A percentile compares a stretch with the other conserved stretches of the same genome.
These are phyloP conservation scores for Ilex asprella DNA, from an alignment of 257 asterid genomes.

Conservation along the genomic window DNA sequence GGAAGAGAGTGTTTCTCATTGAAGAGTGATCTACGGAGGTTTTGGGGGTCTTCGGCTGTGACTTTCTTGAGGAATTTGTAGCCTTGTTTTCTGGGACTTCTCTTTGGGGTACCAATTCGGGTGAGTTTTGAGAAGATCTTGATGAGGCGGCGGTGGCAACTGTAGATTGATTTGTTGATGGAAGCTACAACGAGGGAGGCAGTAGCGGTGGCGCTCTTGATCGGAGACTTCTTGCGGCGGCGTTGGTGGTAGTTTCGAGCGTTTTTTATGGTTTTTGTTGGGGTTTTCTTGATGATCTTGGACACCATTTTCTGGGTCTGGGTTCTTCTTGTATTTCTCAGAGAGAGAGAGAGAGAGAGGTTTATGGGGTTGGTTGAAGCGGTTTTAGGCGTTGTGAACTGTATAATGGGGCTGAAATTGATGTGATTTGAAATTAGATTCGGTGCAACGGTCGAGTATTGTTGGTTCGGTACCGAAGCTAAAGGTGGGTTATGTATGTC, in stretches of 20 bases:
- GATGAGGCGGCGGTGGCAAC: slow-evolving; percentile 83
- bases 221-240: slow-evolving; percentile 50
- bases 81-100: slow-evolving; percentile 53
- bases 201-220: slow-evolving; percentile 48
- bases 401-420: too few species aligned
- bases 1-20: slow-evolving; percentile 37
- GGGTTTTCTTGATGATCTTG: slow-evolving; percentile 63
- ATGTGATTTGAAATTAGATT: slow-evolving; percentile 24
- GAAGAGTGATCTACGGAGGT: slow-evolving; percentile 35
- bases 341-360: slow-evolving; percentile 12
- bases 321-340: neutral
- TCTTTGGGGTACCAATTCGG: slow-evolving; percentile 59
- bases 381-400: neutral
- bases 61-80: slow-evolving; percentile 50
- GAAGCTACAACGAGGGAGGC: slow-evolving; percentile 59
- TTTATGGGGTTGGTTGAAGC: neutral
- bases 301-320: slow-evolving; percentile 49
- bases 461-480: slow-evolving; percentile 28
- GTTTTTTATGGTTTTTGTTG: slow-evolving; percentile 61
- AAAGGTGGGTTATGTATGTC: neutral
- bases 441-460: slow-evolving; percentile 58
- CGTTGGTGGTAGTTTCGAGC: slow-evolving; percentile 30
- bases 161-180: slow-evolving; percentile 56
- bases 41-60: slow-evolving; percentile 17
- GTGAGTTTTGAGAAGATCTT: slow-evolving; percentile 60